Percentiles rank a stretch among this genome's conserved stretches.
These are phyloP conservation scores for Podospora fimiseda DNA, from an alignment of 495 filamentous ascomycete genomes.

Conservation along the genomic window DNA sequence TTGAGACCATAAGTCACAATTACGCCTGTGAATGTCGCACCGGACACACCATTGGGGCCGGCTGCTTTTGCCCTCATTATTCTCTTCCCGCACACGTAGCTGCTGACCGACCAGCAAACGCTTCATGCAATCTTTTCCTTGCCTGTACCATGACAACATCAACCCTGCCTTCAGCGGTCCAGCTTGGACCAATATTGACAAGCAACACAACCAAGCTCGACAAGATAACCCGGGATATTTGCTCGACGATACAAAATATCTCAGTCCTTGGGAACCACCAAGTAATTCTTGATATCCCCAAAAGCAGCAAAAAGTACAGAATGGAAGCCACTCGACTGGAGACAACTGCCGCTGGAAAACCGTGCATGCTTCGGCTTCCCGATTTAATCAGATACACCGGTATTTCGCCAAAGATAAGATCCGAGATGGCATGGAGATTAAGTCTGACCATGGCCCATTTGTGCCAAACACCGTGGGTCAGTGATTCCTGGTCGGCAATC, in stretches of 20 bases:
- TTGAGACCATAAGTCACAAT: neutral
- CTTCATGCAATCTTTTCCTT: neutral
- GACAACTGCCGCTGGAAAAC: too few relatives aligned
- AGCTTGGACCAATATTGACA: neutral
- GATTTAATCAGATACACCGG: too few relatives aligned
- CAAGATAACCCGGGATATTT: neutral
- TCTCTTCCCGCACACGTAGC: neutral
- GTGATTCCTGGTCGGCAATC: neutral
- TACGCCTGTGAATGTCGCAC: neutral
- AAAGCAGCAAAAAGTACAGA: neutral
- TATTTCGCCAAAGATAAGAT: neutral
- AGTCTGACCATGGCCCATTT: neutral
- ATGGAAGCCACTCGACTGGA: neutral
- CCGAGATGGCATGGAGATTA: neutral
- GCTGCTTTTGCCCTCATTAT: neutral
- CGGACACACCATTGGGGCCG: neutral
- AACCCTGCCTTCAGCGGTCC: neutral
- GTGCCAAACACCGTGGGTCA: neutral
- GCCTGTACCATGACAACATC: slow-evolving; percentile 1
- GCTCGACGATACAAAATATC: neutral
- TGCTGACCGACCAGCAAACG: neutral
- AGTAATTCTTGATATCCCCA: neutral
- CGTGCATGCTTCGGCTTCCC: too few relatives aligned
- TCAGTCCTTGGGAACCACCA: neutral
- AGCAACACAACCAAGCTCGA: neutral